Conservation (phyloP, 441 rosid species). For the Gossypium laxum region DNA sequence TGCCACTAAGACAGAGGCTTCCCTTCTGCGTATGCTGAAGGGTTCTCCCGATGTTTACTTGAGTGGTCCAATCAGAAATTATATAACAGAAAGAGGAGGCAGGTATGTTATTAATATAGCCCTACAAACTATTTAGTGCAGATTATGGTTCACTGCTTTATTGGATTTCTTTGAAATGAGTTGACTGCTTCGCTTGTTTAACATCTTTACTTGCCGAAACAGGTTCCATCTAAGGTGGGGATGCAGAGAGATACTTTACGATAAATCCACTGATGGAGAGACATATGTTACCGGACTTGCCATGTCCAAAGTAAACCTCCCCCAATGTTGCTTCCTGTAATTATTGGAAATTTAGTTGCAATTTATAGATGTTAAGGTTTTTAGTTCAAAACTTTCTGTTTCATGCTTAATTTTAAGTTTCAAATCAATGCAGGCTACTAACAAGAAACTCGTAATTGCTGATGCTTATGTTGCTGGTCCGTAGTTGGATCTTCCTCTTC, state of each 20-base stretch:
- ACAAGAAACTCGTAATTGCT: constrained; percentile 66
- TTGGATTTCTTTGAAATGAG: neutral
- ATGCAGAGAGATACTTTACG: constrained; percentile 76
- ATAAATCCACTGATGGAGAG: constrained; percentile 51
- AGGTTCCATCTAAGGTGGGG: constrained; percentile 99
- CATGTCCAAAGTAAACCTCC: constrained; percentile 63
- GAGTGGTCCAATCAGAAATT: constrained; percentile 88
- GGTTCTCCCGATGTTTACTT: constrained; percentile 92
- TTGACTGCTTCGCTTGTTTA: neutral
- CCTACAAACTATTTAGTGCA: neutral
- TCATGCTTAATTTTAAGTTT: constrained; percentile 1
- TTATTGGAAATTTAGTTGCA: neutral
- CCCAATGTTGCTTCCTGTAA: constrained; percentile 2
- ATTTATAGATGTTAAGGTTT: neutral
- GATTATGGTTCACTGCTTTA: neutral
- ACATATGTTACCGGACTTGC: constrained; percentile 74
- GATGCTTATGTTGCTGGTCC: constrained; percentile 90
- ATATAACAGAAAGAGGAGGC: constrained; percentile 81
- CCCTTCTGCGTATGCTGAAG: constrained; percentile 91
- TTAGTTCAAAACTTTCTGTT: neutral
- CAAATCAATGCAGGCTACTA: constrained; percentile 54
- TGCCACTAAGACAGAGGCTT: constrained; percentile 97
- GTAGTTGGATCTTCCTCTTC: constrained; percentile 7
- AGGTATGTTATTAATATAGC: constrained; percentile 35
- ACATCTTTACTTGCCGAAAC: constrained; percentile 25